Percentiles rank a stretch among this genome's conserved stretches.
These are phyloP conservation scores for Yamadazyma ubonensis DNA, from an alignment of 805 yeast species.

Conservation along the genomic window DNA sequence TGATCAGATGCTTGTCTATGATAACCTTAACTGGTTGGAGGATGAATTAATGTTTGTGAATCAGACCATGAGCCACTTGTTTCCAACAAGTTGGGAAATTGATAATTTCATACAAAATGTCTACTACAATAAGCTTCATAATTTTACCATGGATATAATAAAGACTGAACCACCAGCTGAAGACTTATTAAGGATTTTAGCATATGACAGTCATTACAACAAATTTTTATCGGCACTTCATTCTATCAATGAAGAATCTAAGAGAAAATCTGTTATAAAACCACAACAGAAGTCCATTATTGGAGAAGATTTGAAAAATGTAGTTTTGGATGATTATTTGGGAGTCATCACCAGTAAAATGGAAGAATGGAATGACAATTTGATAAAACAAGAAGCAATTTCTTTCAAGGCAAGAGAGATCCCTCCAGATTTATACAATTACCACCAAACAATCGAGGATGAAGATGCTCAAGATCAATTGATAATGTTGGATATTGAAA, in stretches of 20 bases:
- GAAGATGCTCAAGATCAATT: conserved; percentile 36
- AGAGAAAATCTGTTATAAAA: conserved; percentile 19
- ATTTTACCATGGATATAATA: conserved; percentile 61
- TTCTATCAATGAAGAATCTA: conserved; percentile 16
- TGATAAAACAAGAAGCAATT: conserved; percentile 62
- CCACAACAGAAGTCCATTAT: conserved; percentile 53
- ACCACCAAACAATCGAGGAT: conserved; percentile 43
- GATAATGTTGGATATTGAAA: conserved; percentile 33
- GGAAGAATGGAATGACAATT: conserved; percentile 78
- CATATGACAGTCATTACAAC: conserved; percentile 69
- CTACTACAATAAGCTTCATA: conserved; percentile 67
- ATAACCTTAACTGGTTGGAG: conserved; percentile 78
- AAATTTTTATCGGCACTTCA: conserved; percentile 31
- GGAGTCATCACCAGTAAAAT: conserved; percentile 68
- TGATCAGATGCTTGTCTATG: conserved; percentile 58
- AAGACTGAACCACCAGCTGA: conserved; percentile 78
- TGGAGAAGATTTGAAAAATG: conserved; percentile 70
- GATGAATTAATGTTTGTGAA: conserved; percentile 71
- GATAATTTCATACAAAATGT: conserved; percentile 58
- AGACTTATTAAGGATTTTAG: conserved; percentile 67
- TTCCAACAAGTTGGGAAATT: conserved; percentile 77
- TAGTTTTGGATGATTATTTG: conserved; percentile 75
- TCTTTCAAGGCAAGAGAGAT: conserved; percentile 61
- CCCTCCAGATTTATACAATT: conserved; percentile 75
- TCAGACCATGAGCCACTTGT: conserved; percentile 53